Evolutionary conservation across 768 basidiomycete species (phyloP).

Genomic region (Auricularia cornea): DNA sequence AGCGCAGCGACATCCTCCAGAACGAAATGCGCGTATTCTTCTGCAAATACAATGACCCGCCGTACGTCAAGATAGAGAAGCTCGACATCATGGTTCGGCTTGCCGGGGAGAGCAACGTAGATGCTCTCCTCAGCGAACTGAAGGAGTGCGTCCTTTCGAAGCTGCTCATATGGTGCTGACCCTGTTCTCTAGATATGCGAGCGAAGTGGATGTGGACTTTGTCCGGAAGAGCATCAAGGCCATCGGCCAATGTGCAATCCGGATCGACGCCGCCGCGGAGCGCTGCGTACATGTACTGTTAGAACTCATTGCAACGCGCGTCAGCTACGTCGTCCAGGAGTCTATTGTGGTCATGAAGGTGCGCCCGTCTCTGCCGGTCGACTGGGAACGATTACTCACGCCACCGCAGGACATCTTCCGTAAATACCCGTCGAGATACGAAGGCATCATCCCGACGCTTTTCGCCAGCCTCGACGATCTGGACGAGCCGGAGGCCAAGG

Average conservation of each 20-base stretch:
- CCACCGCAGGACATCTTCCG: conserved; percentile 78
- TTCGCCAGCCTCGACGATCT: conserved; percentile 94
- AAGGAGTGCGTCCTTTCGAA: conserved; percentile 94
- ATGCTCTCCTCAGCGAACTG: conserved; percentile 88
- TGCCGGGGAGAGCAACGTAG: conserved; percentile 85
- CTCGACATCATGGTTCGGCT: conserved; percentile 96
- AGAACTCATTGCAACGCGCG: conserved; percentile 85
- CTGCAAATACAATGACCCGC: conserved; percentile 98
- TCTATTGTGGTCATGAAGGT: conserved; percentile 94
- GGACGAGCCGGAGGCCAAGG: conserved; percentile 97
- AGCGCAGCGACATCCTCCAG: conserved; percentile 78
- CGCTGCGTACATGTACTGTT: conserved; percentile 90
- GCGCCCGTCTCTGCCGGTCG: too few species aligned
- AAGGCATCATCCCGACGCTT: conserved; percentile 91
- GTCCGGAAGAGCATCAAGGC: conserved; percentile 91
- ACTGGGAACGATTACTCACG: too few species aligned
- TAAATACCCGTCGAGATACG: conserved; percentile 92
- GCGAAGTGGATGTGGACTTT: conserved; percentile 97
- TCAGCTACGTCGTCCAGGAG: conserved; percentile 97
- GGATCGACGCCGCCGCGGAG: conserved; percentile 88
- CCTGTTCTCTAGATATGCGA: conserved; percentile 62
- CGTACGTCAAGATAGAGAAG: conserved; percentile 99
- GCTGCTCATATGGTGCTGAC: not conserved
- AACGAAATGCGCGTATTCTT: conserved; percentile 99
- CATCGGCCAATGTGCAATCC: conserved; percentile 93